Percentiles rank a stretch among this genome's conserved stretches.
Evolutionary conservation across 73 alveolate genomes (phyloP).

Genomic region (Tetrahymena borealis): DNA sequence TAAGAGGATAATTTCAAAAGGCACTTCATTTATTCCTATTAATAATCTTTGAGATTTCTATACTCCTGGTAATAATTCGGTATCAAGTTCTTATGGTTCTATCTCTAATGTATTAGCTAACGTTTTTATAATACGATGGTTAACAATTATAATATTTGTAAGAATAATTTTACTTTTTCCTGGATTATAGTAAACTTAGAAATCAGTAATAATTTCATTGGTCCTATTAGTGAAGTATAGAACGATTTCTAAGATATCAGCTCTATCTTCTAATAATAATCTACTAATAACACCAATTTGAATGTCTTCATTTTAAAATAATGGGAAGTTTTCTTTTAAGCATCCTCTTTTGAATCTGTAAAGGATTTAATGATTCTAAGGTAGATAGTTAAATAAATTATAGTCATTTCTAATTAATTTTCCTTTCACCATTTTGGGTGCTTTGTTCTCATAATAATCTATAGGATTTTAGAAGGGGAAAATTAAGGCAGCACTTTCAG

Average conservation of each 20-base stretch:
- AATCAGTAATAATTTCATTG: background rate
- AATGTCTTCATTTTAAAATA: background rate
- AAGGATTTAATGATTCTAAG: background rate
- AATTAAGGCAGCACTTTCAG: background rate
- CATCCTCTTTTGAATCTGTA: background rate
- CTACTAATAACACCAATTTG: background rate
- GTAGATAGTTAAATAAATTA: background rate
- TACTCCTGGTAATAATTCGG: background rate
- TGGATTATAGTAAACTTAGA: background rate
- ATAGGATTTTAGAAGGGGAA: background rate
- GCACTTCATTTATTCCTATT: background rate
- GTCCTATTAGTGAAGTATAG: background rate
- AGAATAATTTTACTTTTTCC: background rate
- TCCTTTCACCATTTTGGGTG: background rate
- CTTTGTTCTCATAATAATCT: background rate
- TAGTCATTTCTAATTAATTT: background rate
- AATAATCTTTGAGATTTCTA: background rate
- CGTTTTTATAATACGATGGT: background rate
- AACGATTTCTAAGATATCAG: background rate
- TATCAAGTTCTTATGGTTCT: background rate
- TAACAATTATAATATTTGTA: no score
- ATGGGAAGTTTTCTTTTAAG: background rate
- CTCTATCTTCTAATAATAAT: background rate
- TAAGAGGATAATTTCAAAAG: background rate
- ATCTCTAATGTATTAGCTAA: background rate